These are phyloP conservation scores for Moesziomyces sp. DNA, from an alignment of 1,284 basidiomycete genomes.

Conservation along the genomic window DNA sequence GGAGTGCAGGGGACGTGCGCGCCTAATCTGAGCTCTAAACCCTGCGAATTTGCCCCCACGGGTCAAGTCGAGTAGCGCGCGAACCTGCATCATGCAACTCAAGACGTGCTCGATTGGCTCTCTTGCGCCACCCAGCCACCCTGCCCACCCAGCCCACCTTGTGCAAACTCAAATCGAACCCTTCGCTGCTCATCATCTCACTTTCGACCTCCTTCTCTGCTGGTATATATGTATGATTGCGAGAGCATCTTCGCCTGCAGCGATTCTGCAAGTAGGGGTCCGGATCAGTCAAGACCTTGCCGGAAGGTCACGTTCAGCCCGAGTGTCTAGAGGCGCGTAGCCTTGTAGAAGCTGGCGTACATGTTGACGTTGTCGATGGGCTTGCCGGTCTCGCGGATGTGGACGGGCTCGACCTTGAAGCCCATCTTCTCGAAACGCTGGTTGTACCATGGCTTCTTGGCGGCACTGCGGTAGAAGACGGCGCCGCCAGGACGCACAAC, in stretches of 20 bases:
- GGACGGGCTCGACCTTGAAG: conserved; percentile 60
- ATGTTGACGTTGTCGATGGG: conserved; percentile 77
- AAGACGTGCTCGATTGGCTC: conserved; percentile 30
- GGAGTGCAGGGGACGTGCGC: neutral
- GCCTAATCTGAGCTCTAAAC: neutral
- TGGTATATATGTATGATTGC: neutral
- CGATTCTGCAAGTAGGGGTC: neutral
- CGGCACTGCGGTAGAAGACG: conserved; percentile 79
- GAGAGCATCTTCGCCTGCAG: too few relatives aligned
- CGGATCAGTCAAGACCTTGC: neutral
- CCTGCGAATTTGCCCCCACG: neutral
- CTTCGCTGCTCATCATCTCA: neutral
- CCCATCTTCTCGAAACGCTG: conserved; percentile 72
- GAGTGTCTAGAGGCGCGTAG: conserved; percentile 53
- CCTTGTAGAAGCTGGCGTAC: conserved; percentile 70
- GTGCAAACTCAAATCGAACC: neutral
- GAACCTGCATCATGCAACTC: too few relatives aligned
- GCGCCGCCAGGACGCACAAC: conserved; percentile 76
- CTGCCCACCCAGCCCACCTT: conserved; percentile 3
- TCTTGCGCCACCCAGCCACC: conserved; percentile 20
- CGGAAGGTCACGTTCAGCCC: neutral
- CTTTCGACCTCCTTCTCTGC: neutral
- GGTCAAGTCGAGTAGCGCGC: conserved; percentile 25
- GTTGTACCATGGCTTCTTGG: conserved; percentile 79
- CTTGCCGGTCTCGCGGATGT: conserved; percentile 65